These are phyloP conservation scores for Kluyveromyces siamensis DNA, from an alignment of 805 yeast genomes.

Conservation along the genomic window DNA sequence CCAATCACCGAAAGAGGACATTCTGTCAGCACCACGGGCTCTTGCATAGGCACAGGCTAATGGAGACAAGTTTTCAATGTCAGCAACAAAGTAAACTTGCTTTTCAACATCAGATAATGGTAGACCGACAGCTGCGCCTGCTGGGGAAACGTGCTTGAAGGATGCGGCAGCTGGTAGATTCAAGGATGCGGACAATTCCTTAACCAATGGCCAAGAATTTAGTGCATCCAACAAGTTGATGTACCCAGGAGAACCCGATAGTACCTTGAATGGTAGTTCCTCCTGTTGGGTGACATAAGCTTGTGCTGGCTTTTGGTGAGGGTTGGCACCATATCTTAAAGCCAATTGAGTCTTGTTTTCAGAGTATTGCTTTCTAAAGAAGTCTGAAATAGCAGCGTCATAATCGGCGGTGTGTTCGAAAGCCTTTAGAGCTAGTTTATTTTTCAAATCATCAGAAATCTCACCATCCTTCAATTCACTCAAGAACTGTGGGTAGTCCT, in stretches of 20 bases:
- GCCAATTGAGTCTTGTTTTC: conserved; percentile 87
- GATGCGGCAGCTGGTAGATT: conserved; percentile 98
- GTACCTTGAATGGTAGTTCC: conserved; percentile 85
- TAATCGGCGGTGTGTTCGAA: conserved; percentile 98
- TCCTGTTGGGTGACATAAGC: conserved; percentile 82
- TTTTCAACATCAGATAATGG: conserved; percentile 88
- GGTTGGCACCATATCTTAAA: conserved; percentile 96
- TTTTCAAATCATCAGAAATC: conserved; percentile 63
- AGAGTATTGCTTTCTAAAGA: conserved; percentile 93
- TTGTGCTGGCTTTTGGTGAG: conserved; percentile 99
- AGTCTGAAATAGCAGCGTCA: conserved; percentile 91
- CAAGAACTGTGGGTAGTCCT: conserved; percentile 80
- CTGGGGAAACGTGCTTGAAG: conserved; percentile 97
- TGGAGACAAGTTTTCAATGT: conserved; percentile 91
- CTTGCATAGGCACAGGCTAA: conserved; percentile 97
- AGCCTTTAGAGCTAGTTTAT: conserved; percentile 87
- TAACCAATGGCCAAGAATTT: conserved; percentile 97
- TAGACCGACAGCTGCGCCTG: conserved; percentile 96
- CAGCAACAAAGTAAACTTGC: conserved; percentile 90
- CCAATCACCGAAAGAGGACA: conserved; percentile 98
- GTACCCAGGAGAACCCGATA: conserved; percentile 95
- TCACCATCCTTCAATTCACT: conserved; percentile 70
- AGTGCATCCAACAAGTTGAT: conserved; percentile 93
- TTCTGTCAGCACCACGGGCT: conserved; percentile 99
- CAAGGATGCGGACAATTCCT: conserved; percentile 89